Evolutionary conservation across 108 stramenopile genomes (phyloP).

Genomic region (Mediolabrus comicus): DNA sequence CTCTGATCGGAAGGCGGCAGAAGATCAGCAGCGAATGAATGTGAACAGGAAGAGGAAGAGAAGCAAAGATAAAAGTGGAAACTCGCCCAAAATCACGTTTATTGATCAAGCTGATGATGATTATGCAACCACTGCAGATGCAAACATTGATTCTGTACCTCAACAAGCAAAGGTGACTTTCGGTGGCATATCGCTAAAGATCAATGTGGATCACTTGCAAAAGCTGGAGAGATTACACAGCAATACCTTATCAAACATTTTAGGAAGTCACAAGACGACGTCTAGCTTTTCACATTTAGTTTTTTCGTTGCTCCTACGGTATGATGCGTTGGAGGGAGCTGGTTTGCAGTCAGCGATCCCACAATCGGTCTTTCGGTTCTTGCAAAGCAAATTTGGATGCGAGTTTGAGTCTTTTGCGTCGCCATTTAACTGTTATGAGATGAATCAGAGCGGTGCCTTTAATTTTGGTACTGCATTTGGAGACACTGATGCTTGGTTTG

Average conservation of each 20-base stretch:
- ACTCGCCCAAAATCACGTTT: constrained; percentile 47
- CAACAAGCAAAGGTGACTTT: constrained; percentile 41
- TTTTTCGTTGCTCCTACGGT: constrained; percentile 66
- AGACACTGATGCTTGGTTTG: constrained; percentile 80
- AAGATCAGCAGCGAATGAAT: constrained; percentile 5
- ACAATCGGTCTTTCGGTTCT: constrained; percentile 71
- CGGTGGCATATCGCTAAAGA: constrained; percentile 59
- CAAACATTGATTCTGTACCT: constrained; percentile 7
- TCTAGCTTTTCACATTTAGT: constrained; percentile 42
- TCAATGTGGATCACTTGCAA: constrained; percentile 59
- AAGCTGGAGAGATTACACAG: constrained; percentile 64
- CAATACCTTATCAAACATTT: constrained; percentile 10
- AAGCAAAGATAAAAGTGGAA: constrained; percentile 5
- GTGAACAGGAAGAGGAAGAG: constrained; percentile 18
- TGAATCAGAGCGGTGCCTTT: constrained; percentile 7
- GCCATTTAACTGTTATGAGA: constrained; percentile 83
- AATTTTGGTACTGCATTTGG: constrained; percentile 68
- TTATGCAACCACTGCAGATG: neutral
- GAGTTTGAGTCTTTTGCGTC: constrained; percentile 89
- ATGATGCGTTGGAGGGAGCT: constrained; percentile 83
- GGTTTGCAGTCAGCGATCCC: constrained; percentile 84
- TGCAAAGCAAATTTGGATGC: constrained; percentile 64
- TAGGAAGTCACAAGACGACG: constrained; percentile 9
- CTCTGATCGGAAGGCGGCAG: constrained; percentile 23
- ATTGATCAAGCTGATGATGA: constrained; percentile 15